These are phyloP conservation scores for Aspergillus chevalieri DNA, from an alignment of 2,329 filamentous ascomycete genomes.

Conservation along the genomic window DNA sequence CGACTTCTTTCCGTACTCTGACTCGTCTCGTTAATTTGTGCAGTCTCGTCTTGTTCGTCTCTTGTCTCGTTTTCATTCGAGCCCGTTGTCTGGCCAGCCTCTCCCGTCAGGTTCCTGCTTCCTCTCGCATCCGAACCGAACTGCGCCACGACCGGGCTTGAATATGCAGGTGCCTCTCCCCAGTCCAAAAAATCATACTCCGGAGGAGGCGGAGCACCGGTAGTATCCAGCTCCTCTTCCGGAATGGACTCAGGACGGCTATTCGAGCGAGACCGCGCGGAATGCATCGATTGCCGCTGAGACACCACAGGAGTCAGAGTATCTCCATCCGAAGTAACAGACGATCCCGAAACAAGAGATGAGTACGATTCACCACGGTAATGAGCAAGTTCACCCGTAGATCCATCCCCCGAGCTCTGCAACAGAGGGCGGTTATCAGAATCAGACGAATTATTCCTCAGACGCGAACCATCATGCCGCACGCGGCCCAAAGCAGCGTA, in stretches of 20 bases:
- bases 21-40: neutral
- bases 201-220: constrained; percentile 34
- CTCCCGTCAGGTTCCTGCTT: neutral
- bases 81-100: neutral
- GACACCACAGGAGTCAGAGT: constrained; percentile 22
- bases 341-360: constrained; percentile 28
- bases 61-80: neutral
- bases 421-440: constrained; percentile 44
- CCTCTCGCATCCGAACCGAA: neutral
- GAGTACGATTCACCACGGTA: constrained; percentile 31
- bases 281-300: constrained; percentile 19
- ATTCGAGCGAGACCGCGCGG: constrained; percentile 3
- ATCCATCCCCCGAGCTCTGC: constrained; percentile 24
- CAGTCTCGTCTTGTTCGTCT: neutral
- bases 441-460: constrained; percentile 42
- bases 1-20: constrained; percentile 2
- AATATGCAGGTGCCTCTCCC: constrained; percentile 40
- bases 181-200: constrained; percentile 38
- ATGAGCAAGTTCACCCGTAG: constrained; percentile 18
- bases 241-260: neutral
- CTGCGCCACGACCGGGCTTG: constrained; percentile 18
- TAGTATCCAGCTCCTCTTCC: constrained; percentile 1
- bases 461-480: constrained; percentile 44
- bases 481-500: constrained; percentile 45
- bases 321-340: constrained; percentile 23